phyloP scores from a whole-genome alignment of 2,329 filamentous ascomycete species.

The Aureobasidium mangrovei region DNA sequence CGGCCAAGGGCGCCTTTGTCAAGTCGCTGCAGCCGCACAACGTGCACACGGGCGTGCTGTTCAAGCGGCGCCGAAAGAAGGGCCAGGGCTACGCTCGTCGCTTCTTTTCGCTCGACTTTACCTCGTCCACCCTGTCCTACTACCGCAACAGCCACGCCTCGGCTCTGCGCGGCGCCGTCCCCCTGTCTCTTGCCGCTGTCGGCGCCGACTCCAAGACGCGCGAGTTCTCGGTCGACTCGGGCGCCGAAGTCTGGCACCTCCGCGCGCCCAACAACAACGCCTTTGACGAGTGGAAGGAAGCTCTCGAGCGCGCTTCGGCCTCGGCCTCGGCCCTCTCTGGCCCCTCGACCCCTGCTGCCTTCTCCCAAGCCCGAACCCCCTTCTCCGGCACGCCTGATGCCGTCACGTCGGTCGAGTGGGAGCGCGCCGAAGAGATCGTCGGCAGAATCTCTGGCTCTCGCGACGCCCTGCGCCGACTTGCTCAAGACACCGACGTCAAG shows the following conservation, averaged over 20 bases:
- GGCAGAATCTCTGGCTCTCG: conserved; percentile 79
- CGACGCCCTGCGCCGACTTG: conserved; percentile 78
- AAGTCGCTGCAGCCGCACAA: conserved; percentile 31
- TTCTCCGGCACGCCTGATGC: neutral
- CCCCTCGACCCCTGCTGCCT: conserved; percentile 8
- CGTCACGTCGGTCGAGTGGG: conserved; percentile 55
- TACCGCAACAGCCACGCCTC: conserved; percentile 93
- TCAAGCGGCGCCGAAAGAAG: conserved; percentile 86
- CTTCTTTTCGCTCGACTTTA: conserved; percentile 94
- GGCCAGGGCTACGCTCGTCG: conserved; percentile 87
- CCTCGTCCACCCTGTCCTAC: conserved; percentile 88
- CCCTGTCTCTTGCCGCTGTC: conserved; percentile 81
- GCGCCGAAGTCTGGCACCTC: conserved; percentile 94
- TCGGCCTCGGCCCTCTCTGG: conserved; percentile 16
- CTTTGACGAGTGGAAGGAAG: conserved; percentile 78
- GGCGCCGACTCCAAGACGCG: conserved; percentile 79
- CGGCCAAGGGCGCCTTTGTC: neutral
- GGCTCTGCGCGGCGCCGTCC: conserved; percentile 83
- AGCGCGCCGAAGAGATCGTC: conserved; percentile 73
- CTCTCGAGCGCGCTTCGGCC: conserved; percentile 69
- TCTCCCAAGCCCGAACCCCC: neutral
- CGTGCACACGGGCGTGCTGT: conserved; percentile 74
- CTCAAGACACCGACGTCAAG: conserved; percentile 71
- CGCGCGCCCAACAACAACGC: conserved; percentile 74
- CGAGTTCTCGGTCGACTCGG: conserved; percentile 94